A percentile compares a stretch with the other conserved stretches of the same genome.
Evolutionary conservation across 2,329 filamentous ascomycete genomes (phyloP).

Genomic region (Arthrobotrys iridis): DNA sequence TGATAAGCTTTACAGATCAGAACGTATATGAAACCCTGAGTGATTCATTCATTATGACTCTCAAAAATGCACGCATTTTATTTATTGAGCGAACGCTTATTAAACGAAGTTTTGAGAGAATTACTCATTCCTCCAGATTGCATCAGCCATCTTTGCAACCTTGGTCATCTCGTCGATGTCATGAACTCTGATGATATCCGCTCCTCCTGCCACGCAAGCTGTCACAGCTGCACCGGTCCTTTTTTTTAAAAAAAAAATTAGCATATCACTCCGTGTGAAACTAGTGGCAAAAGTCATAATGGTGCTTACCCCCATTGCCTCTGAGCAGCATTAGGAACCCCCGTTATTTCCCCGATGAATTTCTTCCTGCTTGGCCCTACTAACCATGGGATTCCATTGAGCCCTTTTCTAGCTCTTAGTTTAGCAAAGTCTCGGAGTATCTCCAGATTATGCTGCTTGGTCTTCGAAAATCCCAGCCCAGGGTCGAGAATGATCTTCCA

Average conservation of each 20-base stretch:
- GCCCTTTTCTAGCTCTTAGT: conserved; percentile 71
- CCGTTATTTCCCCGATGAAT: conserved; percentile 86
- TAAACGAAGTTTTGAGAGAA: neutral
- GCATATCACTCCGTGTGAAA: neutral
- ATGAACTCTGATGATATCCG: conserved; percentile 91
- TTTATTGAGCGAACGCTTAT: neutral
- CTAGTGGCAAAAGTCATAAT: neutral
- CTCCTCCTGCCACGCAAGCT: conserved; percentile 84
- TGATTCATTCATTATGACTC: too few species aligned
- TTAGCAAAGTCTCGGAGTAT: conserved; percentile 75
- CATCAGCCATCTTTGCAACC: conserved; percentile 87
- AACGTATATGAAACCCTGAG: too few species aligned
- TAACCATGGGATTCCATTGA: conserved; percentile 83
- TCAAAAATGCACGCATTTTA: neutral
- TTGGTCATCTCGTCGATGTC: conserved; percentile 87
- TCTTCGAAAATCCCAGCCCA: conserved; percentile 93
- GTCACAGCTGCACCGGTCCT: conserved; percentile 84
- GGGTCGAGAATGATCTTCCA: conserved; percentile 97
- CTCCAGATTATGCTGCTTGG: conserved; percentile 79
- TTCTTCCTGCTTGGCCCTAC: conserved; percentile 87
- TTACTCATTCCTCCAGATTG: conserved; percentile 75
- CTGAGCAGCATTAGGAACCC: conserved; percentile 74
- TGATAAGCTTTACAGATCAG: too few species aligned
- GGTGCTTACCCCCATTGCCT: conserved; percentile 73
- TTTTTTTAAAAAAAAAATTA: neutral